Percentiles rank a stretch among this genome's conserved stretches.
These are phyloP conservation scores for Elongisporangium undulatum DNA, from an alignment of 352 stramenopile genomes.

Conservation along the genomic window DNA sequence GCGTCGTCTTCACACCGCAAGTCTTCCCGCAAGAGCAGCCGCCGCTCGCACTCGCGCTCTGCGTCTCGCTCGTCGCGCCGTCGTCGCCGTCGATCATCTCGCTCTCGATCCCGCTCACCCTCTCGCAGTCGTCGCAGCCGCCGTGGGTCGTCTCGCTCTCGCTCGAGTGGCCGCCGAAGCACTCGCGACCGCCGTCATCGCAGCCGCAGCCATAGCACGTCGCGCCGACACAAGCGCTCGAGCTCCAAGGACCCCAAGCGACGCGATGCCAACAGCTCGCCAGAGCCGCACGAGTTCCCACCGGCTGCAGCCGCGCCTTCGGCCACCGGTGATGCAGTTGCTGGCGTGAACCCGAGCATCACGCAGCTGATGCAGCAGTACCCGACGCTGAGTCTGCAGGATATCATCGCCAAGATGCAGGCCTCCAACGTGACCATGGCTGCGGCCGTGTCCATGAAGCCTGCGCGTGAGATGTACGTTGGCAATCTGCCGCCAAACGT, in stretches of 20 bases:
- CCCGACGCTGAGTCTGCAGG: slow-evolving; percentile 83
- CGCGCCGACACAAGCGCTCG: slow-evolving; percentile 51
- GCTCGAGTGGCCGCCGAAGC: slow-evolving; percentile 43
- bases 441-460: slow-evolving; percentile 70
- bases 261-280: slow-evolving; percentile 51
- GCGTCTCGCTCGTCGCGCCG: slow-evolving; percentile 47
- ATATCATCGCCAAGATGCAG: slow-evolving; percentile 89
- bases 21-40: slow-evolving; percentile 38
- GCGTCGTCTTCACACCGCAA: slow-evolving; percentile 5
- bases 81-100: slow-evolving; percentile 40
- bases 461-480: slow-evolving; percentile 79
- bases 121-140: slow-evolving; percentile 33
- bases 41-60: slow-evolving; percentile 50
- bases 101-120: slow-evolving; percentile 42
- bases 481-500: slow-evolving; percentile 83
- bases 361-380: slow-evolving; percentile 89
- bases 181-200: slow-evolving; percentile 38
- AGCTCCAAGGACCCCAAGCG: slow-evolving; percentile 45
- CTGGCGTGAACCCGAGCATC: slow-evolving; percentile 70
- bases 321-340: slow-evolving; percentile 7
- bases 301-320: slow-evolving; percentile 11
- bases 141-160: slow-evolving; percentile 32
- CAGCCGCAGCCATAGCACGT: slow-evolving; percentile 40
- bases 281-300: slow-evolving; percentile 34
- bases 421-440: slow-evolving; percentile 73